A percentile compares a stretch with the other conserved stretches of the same genome.
Evolutionary conservation across 805 yeast species (phyloP).

Genomic region (Wickerhamiella galacta): DNA sequence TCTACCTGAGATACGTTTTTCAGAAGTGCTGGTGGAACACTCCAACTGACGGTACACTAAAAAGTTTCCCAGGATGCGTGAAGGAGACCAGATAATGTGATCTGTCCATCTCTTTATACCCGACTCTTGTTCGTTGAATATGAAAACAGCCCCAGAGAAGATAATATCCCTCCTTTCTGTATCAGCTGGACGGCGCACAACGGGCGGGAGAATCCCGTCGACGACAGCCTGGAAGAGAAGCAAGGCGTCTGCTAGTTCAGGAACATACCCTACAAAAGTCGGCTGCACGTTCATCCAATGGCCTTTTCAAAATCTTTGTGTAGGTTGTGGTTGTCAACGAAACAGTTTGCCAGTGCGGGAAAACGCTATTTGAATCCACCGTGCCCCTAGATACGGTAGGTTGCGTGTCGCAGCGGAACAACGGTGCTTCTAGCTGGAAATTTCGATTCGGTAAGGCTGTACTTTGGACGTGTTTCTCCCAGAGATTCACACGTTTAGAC

Average conservation of each 20-base stretch:
- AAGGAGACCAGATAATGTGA: conserved; percentile 89
- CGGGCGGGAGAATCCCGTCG: conserved; percentile 39
- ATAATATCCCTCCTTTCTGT: conserved; percentile 52
- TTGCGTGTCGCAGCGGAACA: too few species aligned
- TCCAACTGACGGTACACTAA: conserved; percentile 63
- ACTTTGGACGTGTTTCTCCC: too few species aligned
- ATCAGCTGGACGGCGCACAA: conserved; percentile 70
- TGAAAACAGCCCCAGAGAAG: conserved; percentile 63
- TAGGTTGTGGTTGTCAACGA: too few species aligned
- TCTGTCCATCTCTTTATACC: conserved; percentile 94
- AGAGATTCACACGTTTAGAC: too few species aligned
- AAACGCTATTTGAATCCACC: too few species aligned
- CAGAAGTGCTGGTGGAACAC: too few species aligned
- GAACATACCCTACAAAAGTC: conserved; percentile 59
- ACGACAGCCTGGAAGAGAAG: conserved; percentile 66
- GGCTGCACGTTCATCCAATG: conserved; percentile 28
- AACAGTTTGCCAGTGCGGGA: too few species aligned
- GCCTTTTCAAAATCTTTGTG: too few species aligned
- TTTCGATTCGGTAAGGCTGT: too few species aligned
- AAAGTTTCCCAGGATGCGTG: conserved; percentile 73
- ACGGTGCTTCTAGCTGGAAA: too few species aligned
- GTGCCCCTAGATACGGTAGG: too few species aligned
- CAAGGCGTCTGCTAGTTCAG: conserved; percentile 70
- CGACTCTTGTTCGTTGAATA: conserved; percentile 65
- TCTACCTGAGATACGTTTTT: too few species aligned